Evolutionary conservation across 2,329 filamentous ascomycete species (phyloP).

Genomic region (Fusarium musae): DNA sequence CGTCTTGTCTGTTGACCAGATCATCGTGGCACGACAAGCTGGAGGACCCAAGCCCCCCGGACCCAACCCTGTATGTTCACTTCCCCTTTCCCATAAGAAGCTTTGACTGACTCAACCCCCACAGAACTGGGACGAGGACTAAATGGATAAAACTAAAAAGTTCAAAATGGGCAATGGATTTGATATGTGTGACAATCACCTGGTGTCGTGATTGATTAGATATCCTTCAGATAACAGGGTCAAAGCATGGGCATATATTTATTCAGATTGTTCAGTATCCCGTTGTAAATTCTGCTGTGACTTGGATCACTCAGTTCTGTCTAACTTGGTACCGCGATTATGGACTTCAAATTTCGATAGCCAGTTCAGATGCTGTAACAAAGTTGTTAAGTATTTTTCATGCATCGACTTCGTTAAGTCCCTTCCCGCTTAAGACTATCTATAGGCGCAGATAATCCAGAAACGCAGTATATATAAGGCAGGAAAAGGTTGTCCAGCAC

Average conservation of each 20-base stretch:
- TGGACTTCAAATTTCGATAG: not conserved
- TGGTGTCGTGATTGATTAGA: slow-evolving; percentile 41
- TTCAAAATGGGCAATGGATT: slow-evolving; percentile 36
- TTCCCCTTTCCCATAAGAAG: not conserved
- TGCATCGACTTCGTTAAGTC: slow-evolving; percentile 35
- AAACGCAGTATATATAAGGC: slow-evolving; percentile 20
- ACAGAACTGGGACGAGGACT: slow-evolving; percentile 73
- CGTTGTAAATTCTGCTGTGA: not conserved
- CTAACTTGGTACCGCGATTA: slow-evolving; percentile 7
- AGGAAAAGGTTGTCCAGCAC: slow-evolving; percentile 14
- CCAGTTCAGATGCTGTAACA: not conserved
- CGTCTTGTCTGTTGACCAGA: slow-evolving; percentile 96
- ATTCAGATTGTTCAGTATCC: slow-evolving; percentile 16
- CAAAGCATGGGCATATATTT: slow-evolving; percentile 25
- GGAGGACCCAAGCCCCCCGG: slow-evolving; percentile 97
- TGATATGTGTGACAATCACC: slow-evolving; percentile 25
- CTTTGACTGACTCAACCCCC: slow-evolving; percentile 43
- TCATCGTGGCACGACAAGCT: slow-evolving; percentile 97
- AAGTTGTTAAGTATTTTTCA: not conserved
- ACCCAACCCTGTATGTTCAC: slow-evolving; percentile 77
- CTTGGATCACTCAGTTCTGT: slow-evolving; percentile 9
- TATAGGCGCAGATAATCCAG: slow-evolving; percentile 27
- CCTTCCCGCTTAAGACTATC: slow-evolving; percentile 28
- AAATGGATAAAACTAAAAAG: slow-evolving; percentile 50
- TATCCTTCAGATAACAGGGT: slow-evolving; percentile 33